These are phyloP conservation scores for Carex scoparia DNA, from an alignment of 176 grass and related monocot genomes.

Conservation along the genomic window DNA sequence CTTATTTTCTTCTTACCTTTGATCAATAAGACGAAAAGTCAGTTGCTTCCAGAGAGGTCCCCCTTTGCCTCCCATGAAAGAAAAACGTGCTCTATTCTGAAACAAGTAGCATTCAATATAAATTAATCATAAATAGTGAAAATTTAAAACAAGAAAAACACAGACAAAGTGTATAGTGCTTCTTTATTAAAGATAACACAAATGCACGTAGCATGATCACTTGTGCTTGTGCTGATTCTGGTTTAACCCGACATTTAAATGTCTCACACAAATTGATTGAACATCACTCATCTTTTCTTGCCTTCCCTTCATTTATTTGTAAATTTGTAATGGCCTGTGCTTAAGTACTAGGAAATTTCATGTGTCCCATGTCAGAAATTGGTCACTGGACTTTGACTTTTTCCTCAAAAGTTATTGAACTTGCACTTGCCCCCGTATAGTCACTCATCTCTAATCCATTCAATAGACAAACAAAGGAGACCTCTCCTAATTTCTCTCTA, in stretches of 20 bases:
- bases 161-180: neutral
- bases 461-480: neutral
- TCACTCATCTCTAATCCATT: neutral
- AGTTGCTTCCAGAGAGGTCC: constrained; percentile 89
- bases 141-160: neutral
- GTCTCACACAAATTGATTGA: neutral
- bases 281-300: neutral
- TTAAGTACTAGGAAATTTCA: neutral
- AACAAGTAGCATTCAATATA: constrained; percentile 27
- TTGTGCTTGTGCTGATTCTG: neutral
- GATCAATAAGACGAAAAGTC: constrained; percentile 59
- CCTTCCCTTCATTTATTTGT: neutral
- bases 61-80: constrained; percentile 97
- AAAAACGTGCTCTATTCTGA: constrained; percentile 95
- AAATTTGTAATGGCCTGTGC: neutral
- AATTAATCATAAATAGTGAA: neutral
- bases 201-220: neutral
- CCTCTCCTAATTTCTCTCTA: neutral
- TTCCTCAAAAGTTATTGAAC: neutral
- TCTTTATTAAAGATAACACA: neutral
- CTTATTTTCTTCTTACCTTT: constrained; percentile 39
- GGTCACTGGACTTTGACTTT: neutral
- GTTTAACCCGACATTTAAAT: neutral
- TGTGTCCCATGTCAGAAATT: neutral
- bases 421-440: neutral